Conservation (phyloP, 139 green algal species). For the Chlamydomonas eustigma region DNA sequence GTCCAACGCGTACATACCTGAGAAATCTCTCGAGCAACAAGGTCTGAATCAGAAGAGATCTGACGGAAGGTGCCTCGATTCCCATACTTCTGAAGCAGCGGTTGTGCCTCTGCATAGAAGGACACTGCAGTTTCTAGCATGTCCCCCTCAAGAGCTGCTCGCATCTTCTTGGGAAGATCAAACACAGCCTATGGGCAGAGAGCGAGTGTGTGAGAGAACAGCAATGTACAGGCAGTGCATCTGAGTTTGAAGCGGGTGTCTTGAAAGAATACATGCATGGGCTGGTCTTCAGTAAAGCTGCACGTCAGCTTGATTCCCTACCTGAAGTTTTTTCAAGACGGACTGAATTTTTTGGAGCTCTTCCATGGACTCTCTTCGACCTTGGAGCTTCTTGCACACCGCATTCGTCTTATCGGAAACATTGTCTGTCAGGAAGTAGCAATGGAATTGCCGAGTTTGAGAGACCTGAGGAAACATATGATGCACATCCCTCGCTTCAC, state of each 20-base stretch:
- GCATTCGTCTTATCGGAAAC: slow-evolving; percentile 60
- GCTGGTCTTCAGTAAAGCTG: no score
- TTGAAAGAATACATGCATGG: no score
- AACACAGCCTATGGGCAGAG: slow-evolving; percentile 55
- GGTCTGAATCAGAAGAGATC: slow-evolving; percentile 46
- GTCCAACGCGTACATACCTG: slow-evolving; percentile 15
- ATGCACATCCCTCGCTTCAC: not conserved
- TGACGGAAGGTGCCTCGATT: slow-evolving; percentile 57
- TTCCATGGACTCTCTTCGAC: slow-evolving; percentile 75
- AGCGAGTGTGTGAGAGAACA: no score
- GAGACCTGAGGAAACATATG: no score
- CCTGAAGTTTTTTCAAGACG: slow-evolving; percentile 76
- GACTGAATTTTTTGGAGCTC: slow-evolving; percentile 74
- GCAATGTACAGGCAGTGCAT: no score
- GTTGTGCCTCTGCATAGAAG: slow-evolving; percentile 66
- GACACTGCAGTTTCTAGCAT: slow-evolving; percentile 68
- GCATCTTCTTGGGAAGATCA: slow-evolving; percentile 68
- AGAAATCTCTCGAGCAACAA: slow-evolving; percentile 46
- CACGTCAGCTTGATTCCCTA: not conserved
- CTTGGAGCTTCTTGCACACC: slow-evolving; percentile 79
- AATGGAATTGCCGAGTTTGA: no score
- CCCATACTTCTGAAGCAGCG: slow-evolving; percentile 73
- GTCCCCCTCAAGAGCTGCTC: slow-evolving; percentile 44
- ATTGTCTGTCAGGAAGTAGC: slow-evolving; percentile 39
- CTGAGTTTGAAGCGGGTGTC: no score